Conservation (phyloP, 2,329 filamentous ascomycete genomes). For the Teratosphaeria viscida region DNA sequence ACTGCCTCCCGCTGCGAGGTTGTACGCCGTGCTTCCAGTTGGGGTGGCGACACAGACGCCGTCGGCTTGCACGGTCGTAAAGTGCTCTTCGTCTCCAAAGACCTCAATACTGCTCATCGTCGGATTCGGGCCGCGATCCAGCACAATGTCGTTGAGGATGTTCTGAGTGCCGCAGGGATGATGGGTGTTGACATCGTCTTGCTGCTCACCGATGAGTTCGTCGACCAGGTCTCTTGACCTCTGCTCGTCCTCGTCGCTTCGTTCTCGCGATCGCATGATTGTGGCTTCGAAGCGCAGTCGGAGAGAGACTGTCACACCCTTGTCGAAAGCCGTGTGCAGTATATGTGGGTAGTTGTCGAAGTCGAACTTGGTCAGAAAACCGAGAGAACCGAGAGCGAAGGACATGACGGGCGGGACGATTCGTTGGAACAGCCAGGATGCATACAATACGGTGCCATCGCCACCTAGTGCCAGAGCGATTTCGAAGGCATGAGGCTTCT, state of each 20-base stretch:
- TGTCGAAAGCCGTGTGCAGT: slow-evolving; percentile 59
- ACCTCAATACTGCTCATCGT: slow-evolving; percentile 89
- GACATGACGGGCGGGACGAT: slow-evolving; percentile 89
- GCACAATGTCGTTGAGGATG: slow-evolving; percentile 93
- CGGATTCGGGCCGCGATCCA: slow-evolving; percentile 86
- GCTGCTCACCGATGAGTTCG: slow-evolving; percentile 78
- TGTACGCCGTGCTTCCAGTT: slow-evolving; percentile 91
- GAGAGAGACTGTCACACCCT: slow-evolving; percentile 81
- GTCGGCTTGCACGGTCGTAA: slow-evolving; percentile 87
- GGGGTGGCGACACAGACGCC: slow-evolving; percentile 90
- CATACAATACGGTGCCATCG: slow-evolving; percentile 93
- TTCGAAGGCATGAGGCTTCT: slow-evolving; percentile 78
- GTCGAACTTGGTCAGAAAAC: slow-evolving; percentile 94
- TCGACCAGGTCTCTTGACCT: slow-evolving; percentile 64
- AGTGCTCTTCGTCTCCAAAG: slow-evolving; percentile 90
- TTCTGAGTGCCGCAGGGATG: slow-evolving; percentile 73
- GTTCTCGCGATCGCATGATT: slow-evolving; percentile 63
- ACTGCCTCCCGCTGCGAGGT: slow-evolving; percentile 87
- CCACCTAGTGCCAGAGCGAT: slow-evolving; percentile 74
- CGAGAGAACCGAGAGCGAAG: slow-evolving; percentile 82
- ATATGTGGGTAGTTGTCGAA: slow-evolving; percentile 64
- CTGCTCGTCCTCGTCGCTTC: slow-evolving; percentile 11
- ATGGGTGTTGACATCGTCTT: slow-evolving; percentile 76
- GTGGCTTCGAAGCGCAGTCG: slow-evolving; percentile 86
- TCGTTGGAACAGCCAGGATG: slow-evolving; percentile 92